phyloP scores from a whole-genome alignment of 192 early-diverging fungal species.

The Coemansia sp. region DNA sequence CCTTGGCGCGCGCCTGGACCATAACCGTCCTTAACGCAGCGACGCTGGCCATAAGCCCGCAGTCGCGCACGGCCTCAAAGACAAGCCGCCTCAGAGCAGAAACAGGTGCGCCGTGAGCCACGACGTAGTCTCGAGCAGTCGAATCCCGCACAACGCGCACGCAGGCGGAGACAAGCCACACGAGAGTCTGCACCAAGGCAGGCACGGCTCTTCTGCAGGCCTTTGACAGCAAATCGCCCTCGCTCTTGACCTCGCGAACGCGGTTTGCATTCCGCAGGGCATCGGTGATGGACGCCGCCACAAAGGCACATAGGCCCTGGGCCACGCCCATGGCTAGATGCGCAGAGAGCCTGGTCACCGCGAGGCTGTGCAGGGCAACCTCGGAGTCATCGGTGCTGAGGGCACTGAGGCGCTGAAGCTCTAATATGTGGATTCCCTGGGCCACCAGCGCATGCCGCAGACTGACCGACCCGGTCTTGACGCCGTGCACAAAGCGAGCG shows the following conservation, averaged over 20 bases:
- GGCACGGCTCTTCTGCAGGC: slow-evolving; percentile 16
- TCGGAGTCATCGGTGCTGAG: slow-evolving; percentile 19
- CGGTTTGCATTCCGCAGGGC: slow-evolving; percentile 3
- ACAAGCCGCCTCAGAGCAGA: slow-evolving; percentile 17
- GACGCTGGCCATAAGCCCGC: slow-evolving; percentile 12
- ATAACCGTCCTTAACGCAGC: slow-evolving; percentile 11
- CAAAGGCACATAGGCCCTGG: slow-evolving; percentile 12
- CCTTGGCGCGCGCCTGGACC: slow-evolving; percentile 10
- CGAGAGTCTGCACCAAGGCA: slow-evolving; percentile 13
- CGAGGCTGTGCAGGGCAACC: slow-evolving; percentile 8
- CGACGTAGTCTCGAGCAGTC: slow-evolving; percentile 12
- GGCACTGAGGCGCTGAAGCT: slow-evolving; percentile 39
- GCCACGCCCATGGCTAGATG: slow-evolving; percentile 18
- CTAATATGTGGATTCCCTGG: slow-evolving; percentile 34
- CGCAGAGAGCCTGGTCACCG: slow-evolving; percentile 24
- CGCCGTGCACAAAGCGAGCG: slow-evolving; percentile 20
- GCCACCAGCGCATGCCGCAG: slow-evolving; percentile 21
- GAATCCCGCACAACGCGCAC: slow-evolving; percentile 26
- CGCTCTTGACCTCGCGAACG: slow-evolving; percentile 16
- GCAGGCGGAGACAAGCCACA: slow-evolving; percentile 22
- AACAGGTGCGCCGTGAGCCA: slow-evolving; percentile 6
- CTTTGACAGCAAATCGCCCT: slow-evolving; percentile 13
- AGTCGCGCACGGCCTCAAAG: slow-evolving; percentile 18
- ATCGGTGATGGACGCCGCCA: slow-evolving; percentile 10
- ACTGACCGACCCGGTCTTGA: slow-evolving; percentile 13